Percentiles rank a stretch among this genome's conserved stretches.
These are phyloP conservation scores for Tolypocladium capitatum DNA, from an alignment of 2,329 filamentous ascomycete genomes.

Conservation along the genomic window DNA sequence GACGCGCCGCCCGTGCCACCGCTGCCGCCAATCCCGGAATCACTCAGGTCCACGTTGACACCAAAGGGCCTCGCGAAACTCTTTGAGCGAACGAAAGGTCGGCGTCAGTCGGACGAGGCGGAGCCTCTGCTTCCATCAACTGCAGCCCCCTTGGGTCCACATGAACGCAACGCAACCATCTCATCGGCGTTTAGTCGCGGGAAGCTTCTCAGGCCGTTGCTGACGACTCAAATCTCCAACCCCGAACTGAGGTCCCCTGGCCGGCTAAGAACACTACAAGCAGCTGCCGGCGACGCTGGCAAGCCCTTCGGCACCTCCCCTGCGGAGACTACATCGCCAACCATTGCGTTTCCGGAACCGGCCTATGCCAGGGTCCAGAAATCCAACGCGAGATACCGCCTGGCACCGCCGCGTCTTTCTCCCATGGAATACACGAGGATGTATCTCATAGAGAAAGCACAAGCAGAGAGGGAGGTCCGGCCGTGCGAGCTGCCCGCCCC, in stretches of 20 bases:
- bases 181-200: background rate
- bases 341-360: background rate
- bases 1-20: conserved; percentile 13
- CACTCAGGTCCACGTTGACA: conserved; percentile 10
- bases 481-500: conserved; percentile 17
- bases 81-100: conserved; percentile 13
- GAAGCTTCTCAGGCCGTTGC: background rate
- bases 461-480: conserved; percentile 12
- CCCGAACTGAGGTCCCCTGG: background rate
- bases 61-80: conserved; percentile 15
- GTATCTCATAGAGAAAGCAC: conserved; percentile 20
- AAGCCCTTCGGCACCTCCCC: background rate
- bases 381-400: background rate
- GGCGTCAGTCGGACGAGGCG: conserved; percentile 6
- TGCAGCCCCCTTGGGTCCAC: background rate
- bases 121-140: background rate
- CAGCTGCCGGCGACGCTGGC: background rate
- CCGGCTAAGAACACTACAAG: background rate
- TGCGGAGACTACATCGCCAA: background rate
- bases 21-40: conserved; percentile 19
- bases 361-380: background rate
- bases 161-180: background rate
- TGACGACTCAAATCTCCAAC: background rate
- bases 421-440: conserved; percentile 26
- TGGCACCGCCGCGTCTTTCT: conserved; percentile 19